Base-by-base conservation (phyloP, 1,284 basidiomycete species). In the Ganoderma lingzhi region DNA sequence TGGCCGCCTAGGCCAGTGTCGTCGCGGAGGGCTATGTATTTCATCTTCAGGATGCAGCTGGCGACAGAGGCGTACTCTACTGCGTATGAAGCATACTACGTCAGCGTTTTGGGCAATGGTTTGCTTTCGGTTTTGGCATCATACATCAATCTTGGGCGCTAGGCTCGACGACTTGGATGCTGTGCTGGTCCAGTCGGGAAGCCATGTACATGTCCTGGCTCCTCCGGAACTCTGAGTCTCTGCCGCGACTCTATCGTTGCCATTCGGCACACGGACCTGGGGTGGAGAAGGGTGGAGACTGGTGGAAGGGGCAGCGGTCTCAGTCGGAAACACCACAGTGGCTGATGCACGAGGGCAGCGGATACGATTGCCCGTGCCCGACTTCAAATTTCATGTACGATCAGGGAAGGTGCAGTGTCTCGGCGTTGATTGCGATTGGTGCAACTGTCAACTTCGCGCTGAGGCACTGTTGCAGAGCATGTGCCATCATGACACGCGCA, bases 1-100 rank as follows among this genome's bases (percentile, higher is more conserved):
- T 41, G 19, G 28, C 28, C 35, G 39, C 37, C n/a, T 77, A 75
- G 9, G 71, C 68, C 2, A 78, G 81, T 35, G 72, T 85, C n/a
- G 75, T 85, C 48, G 78, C 82, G 60, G 85, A 89, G 76, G 35
- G 35, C 35, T 35, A 5, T 35, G 35, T 35, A 35, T 35, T 35
- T 0, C 35, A 35, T 35, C 35, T 35, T 35, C 8, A 35, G 35
- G 35, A 35, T 35, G 35, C 35, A 35, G 3, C 35, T 35, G 4
- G 35, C 35, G 35, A 35, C 35, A 35, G 1, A 35, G 35, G 35
- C 35, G 35, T 35, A 35, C 35, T 35, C 4, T 8, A 35, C 35
- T 35, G 35, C 35, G 35, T 8, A 8, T 35, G 35, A 35, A 5
- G 3, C 35, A 35, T 35, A 35, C 4, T 3, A 35, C 35, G 35